A percentile compares a stretch with the other conserved stretches of the same genome.
Evolutionary conservation across 2,329 filamentous ascomycete species (phyloP).

Genomic region (Microsporum ferrugineum): DNA sequence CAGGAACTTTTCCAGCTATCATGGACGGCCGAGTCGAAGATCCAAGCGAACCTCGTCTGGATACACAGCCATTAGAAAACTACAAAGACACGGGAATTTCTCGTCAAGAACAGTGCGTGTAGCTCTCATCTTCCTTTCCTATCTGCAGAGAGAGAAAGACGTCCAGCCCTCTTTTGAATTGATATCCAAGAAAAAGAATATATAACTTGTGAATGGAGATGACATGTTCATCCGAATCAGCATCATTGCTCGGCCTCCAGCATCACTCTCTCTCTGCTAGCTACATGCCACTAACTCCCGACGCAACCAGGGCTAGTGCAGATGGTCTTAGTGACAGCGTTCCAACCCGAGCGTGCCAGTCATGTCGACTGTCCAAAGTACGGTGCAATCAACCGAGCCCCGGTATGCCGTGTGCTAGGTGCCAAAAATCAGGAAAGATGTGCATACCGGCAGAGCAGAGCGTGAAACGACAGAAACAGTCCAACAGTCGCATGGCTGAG

Average conservation of each 20-base stretch:
- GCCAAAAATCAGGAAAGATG: not conserved
- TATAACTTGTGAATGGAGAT: not conserved
- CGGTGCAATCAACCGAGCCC: not conserved
- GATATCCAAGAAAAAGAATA: not conserved
- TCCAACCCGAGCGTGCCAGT: not conserved
- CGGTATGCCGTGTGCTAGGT: not conserved
- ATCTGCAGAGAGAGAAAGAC: not conserved
- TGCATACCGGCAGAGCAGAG: not conserved
- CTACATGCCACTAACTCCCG: not conserved
- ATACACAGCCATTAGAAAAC: not conserved
- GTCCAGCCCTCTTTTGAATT: not conserved
- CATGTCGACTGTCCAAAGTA: not conserved
- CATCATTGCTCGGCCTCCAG: not conserved
- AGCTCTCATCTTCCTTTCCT: not conserved
- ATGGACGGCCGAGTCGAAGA: not conserved
- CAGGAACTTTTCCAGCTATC: not conserved
- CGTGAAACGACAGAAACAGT: not conserved
- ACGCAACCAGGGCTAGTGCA: not conserved
- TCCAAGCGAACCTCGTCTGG: not conserved
- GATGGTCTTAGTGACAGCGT: not conserved
- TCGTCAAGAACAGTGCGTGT: not conserved
- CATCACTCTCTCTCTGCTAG: not conserved
- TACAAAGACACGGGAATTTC: not conserved
- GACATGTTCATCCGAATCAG: not conserved
- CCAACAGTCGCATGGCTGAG: not conserved